phyloP scores from a whole-genome alignment of 257 asterid genomes.

The Plantago elongata region DNA sequence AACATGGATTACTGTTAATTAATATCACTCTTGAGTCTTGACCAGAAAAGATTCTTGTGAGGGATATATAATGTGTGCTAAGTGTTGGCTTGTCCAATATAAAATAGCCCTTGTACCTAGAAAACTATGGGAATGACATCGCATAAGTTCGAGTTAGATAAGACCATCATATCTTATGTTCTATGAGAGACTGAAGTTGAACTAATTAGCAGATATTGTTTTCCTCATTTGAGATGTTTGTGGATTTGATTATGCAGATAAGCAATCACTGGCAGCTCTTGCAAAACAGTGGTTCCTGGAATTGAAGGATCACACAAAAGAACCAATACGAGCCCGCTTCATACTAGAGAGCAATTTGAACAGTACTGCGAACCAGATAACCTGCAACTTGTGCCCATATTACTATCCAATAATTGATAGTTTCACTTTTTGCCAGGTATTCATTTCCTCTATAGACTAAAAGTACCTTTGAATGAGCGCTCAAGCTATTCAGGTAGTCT shows the following conservation, averaged over 20 bases:
- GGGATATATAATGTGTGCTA: background rate
- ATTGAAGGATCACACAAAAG: constrained; percentile 54
- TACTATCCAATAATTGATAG: constrained; percentile 52
- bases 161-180: background rate
- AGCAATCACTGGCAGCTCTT: constrained; percentile 49
- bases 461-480: constrained; percentile 13
- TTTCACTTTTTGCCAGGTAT: constrained; percentile 70
- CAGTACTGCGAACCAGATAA: constrained; percentile 51
- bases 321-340: constrained; percentile 60
- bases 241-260: constrained; percentile 47
- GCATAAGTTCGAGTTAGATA: background rate
- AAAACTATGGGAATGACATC: background rate
- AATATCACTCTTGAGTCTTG: background rate
- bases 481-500: constrained; percentile 1
- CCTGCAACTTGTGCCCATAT: constrained; percentile 64
- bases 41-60: background rate
- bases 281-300: constrained; percentile 77
- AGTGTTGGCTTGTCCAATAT: background rate
- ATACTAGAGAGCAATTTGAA: constrained; percentile 57
- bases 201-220: background rate
- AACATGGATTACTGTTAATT: background rate
- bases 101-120: background rate
- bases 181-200: background rate
- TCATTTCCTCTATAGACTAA: constrained; percentile 17
- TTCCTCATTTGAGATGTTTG: constrained; percentile 18